Percentiles rank a stretch among this genome's conserved stretches.
These are phyloP conservation scores for Ilyonectria destructans DNA, from an alignment of 2,329 filamentous ascomycete genomes.

Conservation along the genomic window DNA sequence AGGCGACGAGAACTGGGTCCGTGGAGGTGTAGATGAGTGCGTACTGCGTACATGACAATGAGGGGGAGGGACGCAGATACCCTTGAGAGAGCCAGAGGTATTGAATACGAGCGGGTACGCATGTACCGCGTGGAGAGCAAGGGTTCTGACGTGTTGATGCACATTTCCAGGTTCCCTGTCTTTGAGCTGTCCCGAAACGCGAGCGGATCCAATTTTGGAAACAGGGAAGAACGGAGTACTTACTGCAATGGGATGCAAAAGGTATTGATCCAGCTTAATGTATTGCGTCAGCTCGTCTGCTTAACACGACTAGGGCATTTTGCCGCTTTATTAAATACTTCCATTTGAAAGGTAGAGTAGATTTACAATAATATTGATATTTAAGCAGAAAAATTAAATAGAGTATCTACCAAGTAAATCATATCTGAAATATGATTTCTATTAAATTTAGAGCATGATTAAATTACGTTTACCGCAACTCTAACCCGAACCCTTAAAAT, in stretches of 20 bases:
- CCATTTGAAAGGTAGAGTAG: too few species aligned
- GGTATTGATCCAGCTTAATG: too few species aligned
- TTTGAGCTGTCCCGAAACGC: background rate
- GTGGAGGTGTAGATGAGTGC: background rate
- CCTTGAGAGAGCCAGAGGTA: background rate
- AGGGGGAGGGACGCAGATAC: background rate
- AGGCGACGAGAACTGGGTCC: background rate
- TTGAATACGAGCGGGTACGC: background rate
- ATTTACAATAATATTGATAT: too few species aligned
- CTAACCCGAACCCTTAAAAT: too few species aligned
- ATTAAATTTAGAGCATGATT: too few species aligned
- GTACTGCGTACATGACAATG: background rate
- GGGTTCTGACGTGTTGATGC: constrained; percentile 10
- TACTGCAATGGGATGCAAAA: background rate
- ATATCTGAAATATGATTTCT: too few species aligned
- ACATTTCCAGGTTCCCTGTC: constrained; percentile 3
- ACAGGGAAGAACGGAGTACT: background rate
- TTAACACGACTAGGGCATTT: too few species aligned
- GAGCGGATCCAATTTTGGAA: constrained; percentile 8
- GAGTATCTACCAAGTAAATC: too few species aligned
- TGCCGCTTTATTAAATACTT: too few species aligned
- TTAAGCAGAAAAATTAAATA: too few species aligned
- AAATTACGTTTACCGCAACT: too few species aligned
- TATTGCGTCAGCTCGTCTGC: too few species aligned
- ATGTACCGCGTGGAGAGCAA: background rate